A percentile compares a stretch with the other conserved stretches of the same genome.
These are phyloP conservation scores for Arthromyces matolae DNA, from an alignment of 768 basidiomycete species.

Conservation along the genomic window DNA sequence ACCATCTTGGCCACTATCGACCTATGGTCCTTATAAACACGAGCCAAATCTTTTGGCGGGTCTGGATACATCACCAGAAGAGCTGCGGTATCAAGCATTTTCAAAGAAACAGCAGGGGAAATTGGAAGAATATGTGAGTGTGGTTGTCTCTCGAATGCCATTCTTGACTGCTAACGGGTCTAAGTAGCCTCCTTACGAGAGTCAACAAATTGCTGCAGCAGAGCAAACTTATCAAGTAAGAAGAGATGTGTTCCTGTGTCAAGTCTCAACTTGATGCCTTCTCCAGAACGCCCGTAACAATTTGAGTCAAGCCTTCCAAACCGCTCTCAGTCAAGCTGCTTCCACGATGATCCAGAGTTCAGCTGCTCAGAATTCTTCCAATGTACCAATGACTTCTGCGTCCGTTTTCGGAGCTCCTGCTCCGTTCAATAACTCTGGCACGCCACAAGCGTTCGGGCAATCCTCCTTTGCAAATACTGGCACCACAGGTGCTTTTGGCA, in stretches of 20 bases:
- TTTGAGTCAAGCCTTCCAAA: constrained; percentile 44
- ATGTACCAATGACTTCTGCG: constrained; percentile 19
- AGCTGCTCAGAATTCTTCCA: constrained; percentile 17
- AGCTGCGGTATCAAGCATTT: constrained; percentile 65
- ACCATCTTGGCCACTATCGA: constrained; percentile 77
- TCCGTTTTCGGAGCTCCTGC: constrained; percentile 27
- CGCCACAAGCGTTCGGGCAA: constrained; percentile 27
- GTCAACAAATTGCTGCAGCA: constrained; percentile 49
- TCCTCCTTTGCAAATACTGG: constrained; percentile 25
- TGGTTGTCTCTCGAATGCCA: no score
- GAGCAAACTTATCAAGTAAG: constrained; percentile 41
- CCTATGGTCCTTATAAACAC: constrained; percentile 72
- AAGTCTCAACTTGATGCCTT: no score
- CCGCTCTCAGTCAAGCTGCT: constrained; percentile 45
- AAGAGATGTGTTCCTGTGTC: no score
- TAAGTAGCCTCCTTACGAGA: constrained; percentile 53
- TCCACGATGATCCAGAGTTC: constrained; percentile 18
- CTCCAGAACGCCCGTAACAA: constrained; percentile 54
- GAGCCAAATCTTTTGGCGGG: constrained; percentile 64
- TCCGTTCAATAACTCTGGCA: constrained; percentile 26
- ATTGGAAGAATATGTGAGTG: constrained; percentile 66
- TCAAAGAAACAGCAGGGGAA: constrained; percentile 53
- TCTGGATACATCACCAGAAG: constrained; percentile 75
- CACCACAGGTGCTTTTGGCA: no score
- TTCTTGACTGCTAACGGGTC: no score